Conservation (phyloP, 352 stramenopile species). For the Pythium inflatum region DNA sequence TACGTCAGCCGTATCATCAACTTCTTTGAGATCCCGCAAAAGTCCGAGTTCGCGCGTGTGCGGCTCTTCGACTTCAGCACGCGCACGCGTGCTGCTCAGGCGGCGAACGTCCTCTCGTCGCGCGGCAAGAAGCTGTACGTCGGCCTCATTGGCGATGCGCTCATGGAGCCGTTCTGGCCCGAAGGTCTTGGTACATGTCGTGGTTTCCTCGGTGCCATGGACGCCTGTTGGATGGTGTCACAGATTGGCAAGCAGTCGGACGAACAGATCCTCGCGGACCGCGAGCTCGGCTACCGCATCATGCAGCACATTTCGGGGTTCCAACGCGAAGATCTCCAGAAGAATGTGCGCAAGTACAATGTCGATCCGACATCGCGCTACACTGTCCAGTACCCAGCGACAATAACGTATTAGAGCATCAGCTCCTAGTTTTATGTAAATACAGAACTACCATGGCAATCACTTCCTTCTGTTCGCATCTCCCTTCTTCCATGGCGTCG, state of each 20-base stretch:
- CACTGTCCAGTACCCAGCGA: constrained; percentile 69
- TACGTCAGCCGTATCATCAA: constrained; percentile 73
- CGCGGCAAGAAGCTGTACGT: constrained; percentile 81
- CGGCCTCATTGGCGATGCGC: constrained; percentile 73
- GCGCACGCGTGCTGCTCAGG: constrained; percentile 74
- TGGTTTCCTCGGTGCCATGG: constrained; percentile 79
- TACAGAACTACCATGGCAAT: background rate
- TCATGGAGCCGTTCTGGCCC: constrained; percentile 88
- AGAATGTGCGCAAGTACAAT: constrained; percentile 84
- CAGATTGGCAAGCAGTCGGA: constrained; percentile 74
- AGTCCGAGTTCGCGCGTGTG: constrained; percentile 66
- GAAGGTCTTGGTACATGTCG: constrained; percentile 82
- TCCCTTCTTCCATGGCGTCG: no score
- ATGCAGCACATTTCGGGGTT: constrained; percentile 79
- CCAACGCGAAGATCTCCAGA: constrained; percentile 73
- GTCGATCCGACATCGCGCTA: constrained; percentile 77
- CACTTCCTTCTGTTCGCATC: no score
- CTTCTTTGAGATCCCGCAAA: constrained; percentile 76
- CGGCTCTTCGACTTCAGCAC: constrained; percentile 87
- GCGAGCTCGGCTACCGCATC: constrained; percentile 77
- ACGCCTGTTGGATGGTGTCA: constrained; percentile 78
- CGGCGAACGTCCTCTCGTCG: constrained; percentile 64
- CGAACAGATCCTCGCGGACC: constrained; percentile 72
- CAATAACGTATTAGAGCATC: constrained; percentile 29
- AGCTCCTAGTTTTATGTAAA: background rate